Base-by-base conservation (phyloP, 495 filamentous ascomycete species). In the Penicillium atrosanguineum region DNA sequence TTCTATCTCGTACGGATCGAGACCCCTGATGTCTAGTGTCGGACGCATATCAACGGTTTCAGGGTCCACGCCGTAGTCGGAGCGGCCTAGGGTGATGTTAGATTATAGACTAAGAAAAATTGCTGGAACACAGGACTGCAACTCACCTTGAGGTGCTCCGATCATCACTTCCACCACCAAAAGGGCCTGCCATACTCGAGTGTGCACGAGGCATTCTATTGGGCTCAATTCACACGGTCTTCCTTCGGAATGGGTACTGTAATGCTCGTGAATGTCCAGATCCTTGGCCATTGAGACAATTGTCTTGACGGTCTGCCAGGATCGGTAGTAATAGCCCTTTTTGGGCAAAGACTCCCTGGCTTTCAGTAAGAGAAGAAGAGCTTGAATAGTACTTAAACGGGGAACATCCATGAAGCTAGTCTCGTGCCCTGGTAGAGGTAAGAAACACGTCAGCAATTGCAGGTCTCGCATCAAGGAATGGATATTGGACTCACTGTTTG, bases 401-500 rank as follows among this genome's bases (percentile, higher is more conserved):
- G 94, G 91, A 19, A 94, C 86, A 67, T 98, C 94, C 84, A 95
- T 91, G 62, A 97, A 98, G 53, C 88, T 94, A 69, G 96, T 89
- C 59, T 91, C 89, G 66, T 98, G 94, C 61, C 87, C 92, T 96
- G 52, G 16, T 19, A 26, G 44, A 23, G 23, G 23, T 23, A 5
- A 23, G 23, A 72, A 44, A 18, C 11, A 20, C 7, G 40, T 77
- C 52, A 77, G 67, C 23, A 8, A 11, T 28, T 15, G 5, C 47
- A 16, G 7, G 5, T 3, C n/a, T 20, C 21, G 1, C 1, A 23
- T 14, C 18, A 1, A 21, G 1, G 15, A 18, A 8, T 1, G 20
- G 4, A 1, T 20, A 21, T 0, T 26, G 25, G 37, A 64, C 90
- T 77, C 74, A 96, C 93, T 88, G 40, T 89, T 87, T 51, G 92